phyloP scores from a whole-genome alignment of 164 flowering plant species.

The Warburgia ugandensis region DNA sequence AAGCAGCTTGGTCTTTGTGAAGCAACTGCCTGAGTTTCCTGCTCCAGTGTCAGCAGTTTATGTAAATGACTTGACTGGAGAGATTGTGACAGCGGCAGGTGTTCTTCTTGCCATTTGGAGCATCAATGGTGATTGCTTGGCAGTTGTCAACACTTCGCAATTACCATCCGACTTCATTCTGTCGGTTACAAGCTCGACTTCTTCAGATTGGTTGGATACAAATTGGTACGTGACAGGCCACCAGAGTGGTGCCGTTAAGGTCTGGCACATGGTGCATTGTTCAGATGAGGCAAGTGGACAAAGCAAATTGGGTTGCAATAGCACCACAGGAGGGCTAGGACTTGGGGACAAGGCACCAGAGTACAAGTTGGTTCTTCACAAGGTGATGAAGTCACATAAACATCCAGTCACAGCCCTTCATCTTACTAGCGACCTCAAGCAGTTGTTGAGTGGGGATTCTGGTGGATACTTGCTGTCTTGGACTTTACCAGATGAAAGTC shows the following conservation, averaged over 20 bases:
- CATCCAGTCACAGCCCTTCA: slow-evolving; percentile 87
- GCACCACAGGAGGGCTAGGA: slow-evolving; percentile 37
- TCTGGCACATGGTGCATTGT: slow-evolving; percentile 86
- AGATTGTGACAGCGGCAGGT: slow-evolving; percentile 90
- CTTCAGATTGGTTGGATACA: slow-evolving; percentile 84
- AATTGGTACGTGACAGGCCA: slow-evolving; percentile 95
- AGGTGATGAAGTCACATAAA: slow-evolving; percentile 79
- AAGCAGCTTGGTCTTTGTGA: slow-evolving; percentile 72
- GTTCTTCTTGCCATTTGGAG: slow-evolving; percentile 92
- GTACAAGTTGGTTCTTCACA: slow-evolving; percentile 73
- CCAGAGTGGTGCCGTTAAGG: slow-evolving; percentile 95
- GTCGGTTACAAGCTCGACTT: slow-evolving; percentile 68
- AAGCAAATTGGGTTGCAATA: slow-evolving; percentile 28
- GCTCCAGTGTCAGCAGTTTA: slow-evolving; percentile 81
- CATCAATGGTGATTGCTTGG: slow-evolving; percentile 89
- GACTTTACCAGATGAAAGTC: slow-evolving; percentile 75
- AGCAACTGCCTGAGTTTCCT: slow-evolving; percentile 94
- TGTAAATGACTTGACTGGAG: slow-evolving; percentile 88
- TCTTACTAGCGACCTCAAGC: slow-evolving; percentile 68
- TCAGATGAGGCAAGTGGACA: slow-evolving; percentile 36
- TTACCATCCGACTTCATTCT: slow-evolving; percentile 87
- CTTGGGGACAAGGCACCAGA: slow-evolving; percentile 46
- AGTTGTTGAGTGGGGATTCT: slow-evolving; percentile 89
- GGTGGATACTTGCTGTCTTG: slow-evolving; percentile 80
- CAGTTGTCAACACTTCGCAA: slow-evolving; percentile 80